A percentile compares a stretch with the other conserved stretches of the same genome.
These are phyloP conservation scores for Citrus unshiu DNA, from an alignment of 345 rosid genomes.

Conservation along the genomic window DNA sequence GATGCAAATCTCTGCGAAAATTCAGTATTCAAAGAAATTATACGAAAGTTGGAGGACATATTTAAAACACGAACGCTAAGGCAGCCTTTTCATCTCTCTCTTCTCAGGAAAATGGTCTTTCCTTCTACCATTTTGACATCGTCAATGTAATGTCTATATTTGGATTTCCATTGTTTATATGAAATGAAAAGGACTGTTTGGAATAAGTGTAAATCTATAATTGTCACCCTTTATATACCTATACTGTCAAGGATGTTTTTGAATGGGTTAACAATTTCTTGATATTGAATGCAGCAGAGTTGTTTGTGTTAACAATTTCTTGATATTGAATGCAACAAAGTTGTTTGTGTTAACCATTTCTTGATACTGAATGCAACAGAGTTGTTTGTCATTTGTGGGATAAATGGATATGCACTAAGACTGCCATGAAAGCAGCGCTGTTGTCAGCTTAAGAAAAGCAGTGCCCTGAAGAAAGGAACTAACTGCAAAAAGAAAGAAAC, in stretches of 20 bases:
- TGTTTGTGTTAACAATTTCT: too few species aligned
- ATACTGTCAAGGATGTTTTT: not conserved
- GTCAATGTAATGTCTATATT: not conserved
- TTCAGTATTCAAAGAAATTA: not conserved
- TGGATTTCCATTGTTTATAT: not conserved
- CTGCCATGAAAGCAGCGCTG: not conserved
- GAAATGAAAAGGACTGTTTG: not conserved
- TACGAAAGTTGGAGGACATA: not conserved
- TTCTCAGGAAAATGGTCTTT: not conserved
- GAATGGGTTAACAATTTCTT: not conserved
- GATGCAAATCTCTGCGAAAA: not conserved
- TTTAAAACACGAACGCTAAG: not conserved
- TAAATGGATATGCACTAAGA: not conserved
- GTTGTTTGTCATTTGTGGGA: not conserved
- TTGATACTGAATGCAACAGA: not conserved
- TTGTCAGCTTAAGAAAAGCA: not conserved
- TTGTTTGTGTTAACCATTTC: too few species aligned
- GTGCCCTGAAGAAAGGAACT: not conserved
- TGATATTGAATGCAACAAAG: too few species aligned
- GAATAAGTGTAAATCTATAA: not conserved
- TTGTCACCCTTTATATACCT: not conserved
- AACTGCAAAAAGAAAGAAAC: not conserved
- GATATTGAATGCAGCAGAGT: too few species aligned
- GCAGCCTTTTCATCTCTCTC: not conserved
- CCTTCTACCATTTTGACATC: not conserved